phyloP scores from a whole-genome alignment of 441 rosid genomes.

The Gossypium trilobum region DNA sequence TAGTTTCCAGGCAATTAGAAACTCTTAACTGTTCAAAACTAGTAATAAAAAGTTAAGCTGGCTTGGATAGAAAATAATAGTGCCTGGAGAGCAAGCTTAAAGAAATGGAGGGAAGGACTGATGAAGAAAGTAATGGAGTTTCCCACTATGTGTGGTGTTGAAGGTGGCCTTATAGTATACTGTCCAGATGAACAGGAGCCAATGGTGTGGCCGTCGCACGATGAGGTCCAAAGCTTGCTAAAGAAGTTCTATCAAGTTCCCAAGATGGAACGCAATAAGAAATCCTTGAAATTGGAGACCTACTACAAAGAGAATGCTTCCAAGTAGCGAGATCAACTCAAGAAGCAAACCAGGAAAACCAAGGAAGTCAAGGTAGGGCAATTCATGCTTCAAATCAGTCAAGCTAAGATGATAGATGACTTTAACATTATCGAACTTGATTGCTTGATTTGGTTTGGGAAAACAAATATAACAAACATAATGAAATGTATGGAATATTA shows the following conservation, averaged over 20 bases:
- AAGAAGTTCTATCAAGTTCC: not conserved
- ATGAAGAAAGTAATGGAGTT: slow-evolving; percentile 30
- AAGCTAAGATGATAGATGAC: not conserved
- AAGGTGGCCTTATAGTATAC: slow-evolving; percentile 28
- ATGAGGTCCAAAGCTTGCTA: slow-evolving; percentile 13
- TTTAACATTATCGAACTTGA: not conserved
- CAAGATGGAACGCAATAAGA: not conserved
- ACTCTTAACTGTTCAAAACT: too few species aligned
- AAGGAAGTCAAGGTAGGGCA: not conserved
- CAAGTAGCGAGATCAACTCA: not conserved
- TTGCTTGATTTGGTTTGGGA: not conserved
- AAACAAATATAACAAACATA: not conserved
- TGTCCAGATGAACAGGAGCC: slow-evolving; percentile 34
- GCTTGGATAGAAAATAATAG: slow-evolving; percentile 15
- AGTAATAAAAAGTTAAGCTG: slow-evolving; percentile 10
- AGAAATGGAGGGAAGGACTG: slow-evolving; percentile 22
- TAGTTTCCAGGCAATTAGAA: slow-evolving; percentile 9
- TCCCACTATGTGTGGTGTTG: slow-evolving; percentile 28
- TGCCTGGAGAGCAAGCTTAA: slow-evolving; percentile 25
- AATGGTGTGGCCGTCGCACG: slow-evolving; percentile 25
- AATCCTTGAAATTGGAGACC: not conserved
- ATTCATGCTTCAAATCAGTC: not conserved
- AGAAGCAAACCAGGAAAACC: not conserved
- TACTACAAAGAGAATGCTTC: not conserved
- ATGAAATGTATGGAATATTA: not conserved